A percentile compares a stretch with the other conserved stretches of the same genome.
Conservation (phyloP, 192 early-diverging fungal species). For the Coemansia sp. region DNA sequence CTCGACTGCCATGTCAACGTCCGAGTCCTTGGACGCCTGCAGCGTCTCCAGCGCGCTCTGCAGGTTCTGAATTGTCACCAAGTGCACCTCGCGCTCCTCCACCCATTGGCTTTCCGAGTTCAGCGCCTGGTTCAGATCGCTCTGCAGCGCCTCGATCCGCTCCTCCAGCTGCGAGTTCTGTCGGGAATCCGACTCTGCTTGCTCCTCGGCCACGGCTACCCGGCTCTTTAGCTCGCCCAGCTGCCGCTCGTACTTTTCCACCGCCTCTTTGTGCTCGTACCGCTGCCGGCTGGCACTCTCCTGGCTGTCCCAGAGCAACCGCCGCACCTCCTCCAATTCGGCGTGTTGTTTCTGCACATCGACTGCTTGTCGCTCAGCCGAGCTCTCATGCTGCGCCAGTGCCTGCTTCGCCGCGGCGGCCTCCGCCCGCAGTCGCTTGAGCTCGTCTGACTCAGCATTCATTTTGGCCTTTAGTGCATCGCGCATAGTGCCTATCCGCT, state of each 20-base stretch:
- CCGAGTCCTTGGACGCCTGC: slow-evolving; percentile 68
- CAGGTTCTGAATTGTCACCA: slow-evolving; percentile 71
- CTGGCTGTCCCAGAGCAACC: slow-evolving; percentile 43
- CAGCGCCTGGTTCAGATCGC: slow-evolving; percentile 54
- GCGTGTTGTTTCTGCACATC: slow-evolving; percentile 7
- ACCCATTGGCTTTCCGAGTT: slow-evolving; percentile 57
- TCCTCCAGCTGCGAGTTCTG: slow-evolving; percentile 38
- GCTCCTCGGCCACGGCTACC: slow-evolving; percentile 25
- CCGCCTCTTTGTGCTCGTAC: slow-evolving; percentile 18
- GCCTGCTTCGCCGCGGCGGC: slow-evolving; percentile 14
- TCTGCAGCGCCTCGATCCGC: slow-evolving; percentile 52
- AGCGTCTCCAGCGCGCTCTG: slow-evolving; percentile 86
- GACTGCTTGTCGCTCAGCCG: slow-evolving; percentile 5
- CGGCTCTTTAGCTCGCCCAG: slow-evolving; percentile 12
- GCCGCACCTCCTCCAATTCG: slow-evolving; percentile 28
- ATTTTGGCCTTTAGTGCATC: slow-evolving; percentile 74
- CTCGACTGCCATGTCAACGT: slow-evolving; percentile 59
- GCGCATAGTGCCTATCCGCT: slow-evolving; percentile 74
- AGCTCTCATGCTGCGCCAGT: background rate
- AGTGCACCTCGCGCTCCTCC: slow-evolving; percentile 56
- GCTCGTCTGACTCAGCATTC: slow-evolving; percentile 70
- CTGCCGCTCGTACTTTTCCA: slow-evolving; percentile 23
- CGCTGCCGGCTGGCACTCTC: slow-evolving; percentile 25
- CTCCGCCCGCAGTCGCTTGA: slow-evolving; percentile 40
- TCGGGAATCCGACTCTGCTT: slow-evolving; percentile 19